A percentile compares a stretch with the other conserved stretches of the same genome.
phyloP scores from a whole-genome alignment of 108 stramenopile species.

The Skeletonema menzelii region DNA sequence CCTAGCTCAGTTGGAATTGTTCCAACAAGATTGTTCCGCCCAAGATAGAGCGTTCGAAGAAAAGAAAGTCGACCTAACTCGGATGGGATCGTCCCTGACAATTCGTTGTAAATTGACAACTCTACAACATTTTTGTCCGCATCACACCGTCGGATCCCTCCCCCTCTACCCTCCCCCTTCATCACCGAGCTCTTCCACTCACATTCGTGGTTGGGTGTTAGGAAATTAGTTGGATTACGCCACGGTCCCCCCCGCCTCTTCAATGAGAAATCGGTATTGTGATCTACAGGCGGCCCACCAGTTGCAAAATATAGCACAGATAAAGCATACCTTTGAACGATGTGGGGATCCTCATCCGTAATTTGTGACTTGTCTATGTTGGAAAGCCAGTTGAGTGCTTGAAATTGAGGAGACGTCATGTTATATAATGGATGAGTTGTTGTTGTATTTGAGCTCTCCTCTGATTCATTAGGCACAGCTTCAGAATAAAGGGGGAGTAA shows the following conservation, averaged over 20 bases:
- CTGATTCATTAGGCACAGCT: not conserved
- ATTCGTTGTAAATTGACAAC: slow-evolving; percentile 21
- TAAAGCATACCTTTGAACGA: slow-evolving; percentile 53
- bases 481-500: not conserved
- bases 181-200: slow-evolving; percentile 6
- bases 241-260: slow-evolving; percentile 3
- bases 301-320: slow-evolving; percentile 60
- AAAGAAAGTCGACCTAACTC: slow-evolving; percentile 21
- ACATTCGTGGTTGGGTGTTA: slow-evolving; percentile 13
- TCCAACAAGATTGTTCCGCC: slow-evolving; percentile 44
- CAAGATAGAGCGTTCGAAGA: slow-evolving; percentile 13
- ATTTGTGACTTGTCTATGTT: slow-evolving; percentile 28
- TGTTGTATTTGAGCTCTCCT: not conserved
- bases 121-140: slow-evolving; percentile 9
- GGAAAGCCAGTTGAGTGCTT: slow-evolving; percentile 48
- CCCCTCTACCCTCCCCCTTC: slow-evolving; percentile 9
- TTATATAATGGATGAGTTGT: slow-evolving; percentile 28
- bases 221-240: slow-evolving; percentile 15
- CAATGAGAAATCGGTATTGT: not conserved
- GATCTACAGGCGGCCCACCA: slow-evolving; percentile 24
- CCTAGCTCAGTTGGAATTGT: slow-evolving; percentile 46
- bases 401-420: slow-evolving; percentile 41
- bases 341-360: not conserved
- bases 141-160: slow-evolving; percentile 23
- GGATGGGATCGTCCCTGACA: slow-evolving; percentile 27